Base-by-base conservation (phyloP, 2,329 filamentous ascomycete genomes). In the Exophiala lecanii-corni region DNA sequence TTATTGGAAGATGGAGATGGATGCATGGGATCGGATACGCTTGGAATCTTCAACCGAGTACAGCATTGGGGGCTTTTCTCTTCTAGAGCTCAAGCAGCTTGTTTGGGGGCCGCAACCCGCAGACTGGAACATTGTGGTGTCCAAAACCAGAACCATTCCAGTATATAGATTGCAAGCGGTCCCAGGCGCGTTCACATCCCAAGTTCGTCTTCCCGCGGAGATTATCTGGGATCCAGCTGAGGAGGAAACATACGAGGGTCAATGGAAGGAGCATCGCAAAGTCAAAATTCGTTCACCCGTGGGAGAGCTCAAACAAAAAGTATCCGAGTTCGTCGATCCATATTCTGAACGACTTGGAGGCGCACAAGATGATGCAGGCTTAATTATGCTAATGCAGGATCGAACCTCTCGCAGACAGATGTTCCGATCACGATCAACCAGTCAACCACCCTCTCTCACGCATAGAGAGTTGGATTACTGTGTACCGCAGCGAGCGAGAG, bases 41-140 rank as follows among this genome's bases (percentile, higher is more conserved):
- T 3, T 3, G 5, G 9, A 19, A 18, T n/a, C n/a, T n/a, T n/a
- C n/a, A n/a, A n/a, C n/a, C n/a, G n/a, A n/a, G n/a, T n/a, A n/a
- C n/a, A n/a, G n/a, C n/a, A n/a, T n/a, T n/a, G n/a, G n/a, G n/a
- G n/a, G n/a, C n/a, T n/a, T n/a, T n/a, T n/a, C n/a, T n/a, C 15
- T 15, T 19, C 12, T 41, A 21, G 6, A 16, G 16, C 20, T 41
- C 16, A 20, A 41, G n/a, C 30, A 32, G 19, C 31, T 45, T 13
- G n/a, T 36, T 3, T 45, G 36, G 21, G 43, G 43, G 21, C 19
- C 30, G 5, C 36, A 12, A 33, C 37, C 43, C 9, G 21, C 30
- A 45, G 38, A 45, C 9, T 45, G 43, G 43, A 36, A 30, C 12
- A 5, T 45, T 15, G 17, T 32, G 17, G 19, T 41, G 18, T 28